Evolutionary conservation across 495 filamentous ascomycete species (phyloP).

Genomic region (Extremus antarcticus): DNA sequence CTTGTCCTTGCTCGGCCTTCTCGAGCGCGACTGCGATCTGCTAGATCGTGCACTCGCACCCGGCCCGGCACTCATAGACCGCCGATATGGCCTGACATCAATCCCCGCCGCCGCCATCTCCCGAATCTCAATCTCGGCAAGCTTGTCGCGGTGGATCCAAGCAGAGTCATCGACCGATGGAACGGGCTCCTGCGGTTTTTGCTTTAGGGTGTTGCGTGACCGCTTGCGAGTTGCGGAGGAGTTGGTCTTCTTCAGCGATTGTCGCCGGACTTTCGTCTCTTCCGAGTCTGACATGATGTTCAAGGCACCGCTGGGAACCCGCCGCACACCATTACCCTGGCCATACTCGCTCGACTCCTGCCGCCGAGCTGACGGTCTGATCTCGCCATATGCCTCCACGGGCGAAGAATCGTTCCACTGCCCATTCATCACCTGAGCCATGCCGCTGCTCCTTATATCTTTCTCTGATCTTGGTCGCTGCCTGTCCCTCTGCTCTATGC

Average conservation of each 20-base stretch:
- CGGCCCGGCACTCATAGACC: slow-evolving; percentile 29
- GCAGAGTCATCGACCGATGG: slow-evolving; percentile 44
- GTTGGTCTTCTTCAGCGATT: slow-evolving; percentile 10
- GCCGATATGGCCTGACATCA: slow-evolving; percentile 45
- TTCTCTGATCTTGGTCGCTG: neutral
- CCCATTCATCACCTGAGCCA: neutral
- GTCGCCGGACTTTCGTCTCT: slow-evolving; percentile 2
- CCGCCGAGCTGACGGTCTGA: neutral
- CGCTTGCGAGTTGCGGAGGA: slow-evolving; percentile 9
- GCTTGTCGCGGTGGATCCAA: slow-evolving; percentile 96
- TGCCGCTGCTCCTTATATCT: neutral
- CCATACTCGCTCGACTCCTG: neutral
- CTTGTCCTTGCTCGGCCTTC: slow-evolving; percentile 36
- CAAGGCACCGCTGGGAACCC: slow-evolving; percentile 10
- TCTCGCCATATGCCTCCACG: neutral
- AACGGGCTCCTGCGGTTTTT: neutral
- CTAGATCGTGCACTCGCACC: slow-evolving; percentile 28
- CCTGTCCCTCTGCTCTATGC: neutral
- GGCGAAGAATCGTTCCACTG: neutral
- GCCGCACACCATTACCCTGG: neutral
- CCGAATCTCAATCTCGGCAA: slow-evolving; percentile 84
- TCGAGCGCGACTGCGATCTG: slow-evolving; percentile 38
- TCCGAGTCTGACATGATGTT: slow-evolving; percentile 17
- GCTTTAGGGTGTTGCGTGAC: slow-evolving; percentile 10
- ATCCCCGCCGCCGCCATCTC: slow-evolving; percentile 89